These are phyloP conservation scores for Phytomonas francai DNA, from an alignment of 208 protist species.

Conservation along the genomic window DNA sequence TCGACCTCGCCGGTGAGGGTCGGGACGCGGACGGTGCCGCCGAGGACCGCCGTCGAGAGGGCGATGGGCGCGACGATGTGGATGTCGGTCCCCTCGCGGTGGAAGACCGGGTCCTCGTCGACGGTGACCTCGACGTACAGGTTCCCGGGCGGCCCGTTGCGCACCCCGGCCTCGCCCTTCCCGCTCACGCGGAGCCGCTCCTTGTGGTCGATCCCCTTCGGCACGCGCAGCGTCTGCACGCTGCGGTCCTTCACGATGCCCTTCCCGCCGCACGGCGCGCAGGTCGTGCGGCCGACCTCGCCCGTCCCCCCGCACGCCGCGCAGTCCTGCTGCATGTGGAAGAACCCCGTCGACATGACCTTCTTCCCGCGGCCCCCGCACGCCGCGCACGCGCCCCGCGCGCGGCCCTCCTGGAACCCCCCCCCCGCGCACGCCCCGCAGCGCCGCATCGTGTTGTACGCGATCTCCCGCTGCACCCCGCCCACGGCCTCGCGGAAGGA, in stretches of 20 bases:
- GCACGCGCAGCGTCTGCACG: conserved; percentile 79
- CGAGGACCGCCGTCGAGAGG: conserved; percentile 70
- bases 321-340: conserved; percentile 90
- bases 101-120: conserved; percentile 82
- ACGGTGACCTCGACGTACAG: conserved; percentile 86
- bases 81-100: conserved; percentile 77
- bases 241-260: conserved; percentile 87
- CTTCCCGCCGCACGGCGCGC: conserved; percentile 78
- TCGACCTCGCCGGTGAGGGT: conserved; percentile 82
- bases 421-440: conserved; percentile 78
- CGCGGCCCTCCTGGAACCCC: conserved; percentile 69
- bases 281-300: conserved; percentile 68
- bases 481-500: conserved; percentile 83
- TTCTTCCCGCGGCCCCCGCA: conserved; percentile 85
- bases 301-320: conserved; percentile 84
- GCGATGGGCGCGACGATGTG: conserved; percentile 76
- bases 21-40: conserved; percentile 66
- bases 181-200: conserved; percentile 81
- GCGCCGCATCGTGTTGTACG: conserved; percentile 82
- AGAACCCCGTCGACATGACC: conserved; percentile 88
- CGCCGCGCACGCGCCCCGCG: conserved; percentile 71
- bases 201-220: conserved; percentile 85
- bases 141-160: conserved; percentile 82
- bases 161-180: conserved; percentile 83
- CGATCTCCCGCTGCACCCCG: conserved; percentile 82